Percentiles rank a stretch among this genome's conserved stretches.
phyloP scores from a whole-genome alignment of 768 basidiomycete genomes.

The Terana coerulea region DNA sequence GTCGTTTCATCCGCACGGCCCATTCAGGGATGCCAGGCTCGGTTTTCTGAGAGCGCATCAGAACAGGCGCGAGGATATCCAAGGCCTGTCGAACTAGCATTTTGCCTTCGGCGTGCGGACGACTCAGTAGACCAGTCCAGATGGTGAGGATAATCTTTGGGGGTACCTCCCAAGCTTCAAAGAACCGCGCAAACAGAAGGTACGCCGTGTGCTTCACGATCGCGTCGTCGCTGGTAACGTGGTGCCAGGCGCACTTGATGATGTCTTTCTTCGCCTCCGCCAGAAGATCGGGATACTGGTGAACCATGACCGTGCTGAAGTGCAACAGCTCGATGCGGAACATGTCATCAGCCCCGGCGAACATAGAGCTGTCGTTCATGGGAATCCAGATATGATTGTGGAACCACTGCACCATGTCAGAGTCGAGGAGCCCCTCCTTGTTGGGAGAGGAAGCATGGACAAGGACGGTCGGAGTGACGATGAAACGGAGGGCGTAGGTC shows the following conservation, averaged over 20 bases:
- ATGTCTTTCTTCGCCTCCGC: constrained; percentile 85
- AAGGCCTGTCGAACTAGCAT: constrained; percentile 79
- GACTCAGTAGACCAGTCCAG: constrained; percentile 85
- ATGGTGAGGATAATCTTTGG: constrained; percentile 87
- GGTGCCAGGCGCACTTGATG: constrained; percentile 91
- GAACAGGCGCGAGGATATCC: constrained; percentile 78
- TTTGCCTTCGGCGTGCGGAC: constrained; percentile 75
- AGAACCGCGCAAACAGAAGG: constrained; percentile 88
- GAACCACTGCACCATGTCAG: constrained; percentile 64
- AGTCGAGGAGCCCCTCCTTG: constrained; percentile 63
- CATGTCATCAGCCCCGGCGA: constrained; percentile 68
- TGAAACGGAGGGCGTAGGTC: constrained; percentile 70
- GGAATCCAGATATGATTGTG: constrained; percentile 81
- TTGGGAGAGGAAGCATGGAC: constrained; percentile 61
- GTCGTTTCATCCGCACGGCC: constrained; percentile 81
- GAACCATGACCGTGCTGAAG: constrained; percentile 84
- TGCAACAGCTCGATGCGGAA: constrained; percentile 91
- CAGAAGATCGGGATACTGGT: constrained; percentile 76
- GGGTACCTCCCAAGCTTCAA: constrained; percentile 83
- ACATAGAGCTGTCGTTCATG: constrained; percentile 50
- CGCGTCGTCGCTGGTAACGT: constrained; percentile 80
- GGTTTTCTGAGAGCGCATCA: constrained; percentile 56
- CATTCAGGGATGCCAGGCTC: constrained; percentile 69
- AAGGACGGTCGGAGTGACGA: constrained; percentile 84
- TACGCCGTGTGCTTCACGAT: constrained; percentile 93